These are phyloP conservation scores for Fraxinus ornus DNA, from an alignment of 305 asterid species.

Conservation along the genomic window DNA sequence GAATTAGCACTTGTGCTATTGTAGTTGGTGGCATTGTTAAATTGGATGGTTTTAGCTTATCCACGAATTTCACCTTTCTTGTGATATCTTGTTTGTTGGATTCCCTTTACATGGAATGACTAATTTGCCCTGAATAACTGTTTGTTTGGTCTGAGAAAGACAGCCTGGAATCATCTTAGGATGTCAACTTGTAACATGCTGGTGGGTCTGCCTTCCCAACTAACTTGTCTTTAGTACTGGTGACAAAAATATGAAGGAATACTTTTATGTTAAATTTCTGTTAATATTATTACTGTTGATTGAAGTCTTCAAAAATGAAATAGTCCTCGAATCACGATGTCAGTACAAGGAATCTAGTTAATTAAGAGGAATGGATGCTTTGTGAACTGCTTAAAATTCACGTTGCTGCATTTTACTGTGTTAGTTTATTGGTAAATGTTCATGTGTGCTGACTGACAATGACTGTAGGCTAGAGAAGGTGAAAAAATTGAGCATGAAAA, in stretches of 20 bases:
- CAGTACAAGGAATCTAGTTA: background rate
- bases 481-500: conserved; percentile 88
- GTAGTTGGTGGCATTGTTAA: conserved; percentile 26
- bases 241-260: conserved; percentile 20
- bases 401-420: background rate
- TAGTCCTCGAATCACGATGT: background rate
- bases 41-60: conserved; percentile 26
- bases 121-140: conserved; percentile 27
- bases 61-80: conserved; percentile 17
- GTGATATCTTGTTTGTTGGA: conserved; percentile 30
- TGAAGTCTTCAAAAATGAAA: background rate
- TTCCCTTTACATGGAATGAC: conserved; percentile 32
- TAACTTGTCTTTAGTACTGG: conserved; percentile 33
- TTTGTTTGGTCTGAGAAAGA: conserved; percentile 30
- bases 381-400: background rate
- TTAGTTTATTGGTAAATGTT: background rate
- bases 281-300: background rate
- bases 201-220: conserved; percentile 41
- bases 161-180: conserved; percentile 43
- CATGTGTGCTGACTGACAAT: conserved; percentile 8
- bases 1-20: conserved; percentile 21
- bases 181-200: conserved; percentile 40
- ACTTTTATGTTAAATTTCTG: background rate
- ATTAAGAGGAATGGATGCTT: background rate
- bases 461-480: conserved; percentile 79